phyloP scores from a whole-genome alignment of 768 basidiomycete genomes.

The Pseudohyphozyma bogoriensis region DNA sequence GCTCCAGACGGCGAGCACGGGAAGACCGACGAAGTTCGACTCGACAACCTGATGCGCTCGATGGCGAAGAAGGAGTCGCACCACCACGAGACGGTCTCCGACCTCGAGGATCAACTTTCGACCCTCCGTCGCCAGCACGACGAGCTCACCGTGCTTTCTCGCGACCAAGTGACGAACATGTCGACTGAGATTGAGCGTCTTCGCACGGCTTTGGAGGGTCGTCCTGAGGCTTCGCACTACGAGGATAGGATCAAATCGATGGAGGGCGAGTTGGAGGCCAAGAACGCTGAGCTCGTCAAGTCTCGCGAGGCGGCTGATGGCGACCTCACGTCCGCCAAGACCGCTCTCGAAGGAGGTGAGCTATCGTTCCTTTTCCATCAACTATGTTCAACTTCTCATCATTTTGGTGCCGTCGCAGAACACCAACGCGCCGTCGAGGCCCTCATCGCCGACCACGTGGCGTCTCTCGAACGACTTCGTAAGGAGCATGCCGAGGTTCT shows the following conservation, averaged over 20 bases:
- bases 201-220: conserved; percentile 51
- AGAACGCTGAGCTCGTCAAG: neutral
- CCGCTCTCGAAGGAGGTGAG: conserved; percentile 21
- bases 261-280: conserved; percentile 4
- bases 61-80: conserved; percentile 96
- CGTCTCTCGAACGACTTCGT: neutral
- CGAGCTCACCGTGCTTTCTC: conserved; percentile 64
- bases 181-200: conserved; percentile 47
- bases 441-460: conserved; percentile 45
- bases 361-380: neutral
- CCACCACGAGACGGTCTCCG: conserved; percentile 70
- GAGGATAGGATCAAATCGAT: neutral
- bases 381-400: neutral
- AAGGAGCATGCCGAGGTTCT: conserved; percentile 36
- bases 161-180: conserved; percentile 85
- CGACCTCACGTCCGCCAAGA: conserved; percentile 26
- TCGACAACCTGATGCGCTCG: conserved; percentile 92
- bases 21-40: conserved; percentile 37
- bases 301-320: neutral
- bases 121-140: conserved; percentile 62
- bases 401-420: conserved; percentile 6
- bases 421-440: conserved; percentile 13
- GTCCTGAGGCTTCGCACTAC: conserved; percentile 39
- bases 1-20: conserved; percentile 23
- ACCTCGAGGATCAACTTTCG: conserved; percentile 55